These are phyloP conservation scores for Rugonectria rugulosa DNA, from an alignment of 2,329 filamentous ascomycete species.

Conservation along the genomic window DNA sequence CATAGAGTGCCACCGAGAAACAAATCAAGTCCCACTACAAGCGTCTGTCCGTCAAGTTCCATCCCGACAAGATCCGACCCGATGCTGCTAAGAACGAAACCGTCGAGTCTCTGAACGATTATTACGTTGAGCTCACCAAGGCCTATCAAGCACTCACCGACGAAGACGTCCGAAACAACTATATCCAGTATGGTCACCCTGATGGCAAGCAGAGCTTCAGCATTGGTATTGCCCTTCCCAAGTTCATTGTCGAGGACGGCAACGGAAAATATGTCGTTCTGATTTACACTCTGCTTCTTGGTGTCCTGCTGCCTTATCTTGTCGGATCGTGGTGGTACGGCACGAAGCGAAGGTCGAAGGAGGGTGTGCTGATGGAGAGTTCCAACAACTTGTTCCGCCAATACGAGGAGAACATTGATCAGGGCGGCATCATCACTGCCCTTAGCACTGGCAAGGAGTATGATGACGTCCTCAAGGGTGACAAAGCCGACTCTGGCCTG, in stretches of 20 bases:
- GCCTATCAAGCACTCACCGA: slow-evolving; percentile 98
- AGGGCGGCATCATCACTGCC: slow-evolving; percentile 79
- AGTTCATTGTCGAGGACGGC: slow-evolving; percentile 90
- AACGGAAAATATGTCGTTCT: slow-evolving; percentile 95
- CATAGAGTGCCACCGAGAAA: slow-evolving; percentile 81
- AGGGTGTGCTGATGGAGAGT: slow-evolving; percentile 90
- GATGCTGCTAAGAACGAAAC: slow-evolving; percentile 91
- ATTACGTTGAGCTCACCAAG: slow-evolving; percentile 95
- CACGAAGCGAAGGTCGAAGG: slow-evolving; percentile 89
- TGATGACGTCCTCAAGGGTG: slow-evolving; percentile 75
- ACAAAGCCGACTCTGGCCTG: slow-evolving; percentile 81
- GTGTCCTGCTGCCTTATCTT: slow-evolving; percentile 88
- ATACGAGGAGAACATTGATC: slow-evolving; percentile 84
- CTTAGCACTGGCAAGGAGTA: slow-evolving; percentile 90
- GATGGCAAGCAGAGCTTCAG: slow-evolving; percentile 98
- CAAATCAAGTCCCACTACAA: slow-evolving; percentile 93
- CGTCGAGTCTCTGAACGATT: slow-evolving; percentile 79
- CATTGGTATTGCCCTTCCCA: slow-evolving; percentile 94
- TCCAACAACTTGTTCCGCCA: slow-evolving; percentile 95
- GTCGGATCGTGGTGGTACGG: slow-evolving; percentile 99
- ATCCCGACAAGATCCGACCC: slow-evolving; percentile 91
- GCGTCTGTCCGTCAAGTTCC: slow-evolving; percentile 82
- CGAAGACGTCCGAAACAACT: slow-evolving; percentile 97
- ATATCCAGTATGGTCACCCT: slow-evolving; percentile 92
- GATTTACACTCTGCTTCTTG: slow-evolving; percentile 86